These are phyloP conservation scores for Zasmidium citrigriseum DNA, from an alignment of 2,329 filamentous ascomycete species.

Conservation along the genomic window DNA sequence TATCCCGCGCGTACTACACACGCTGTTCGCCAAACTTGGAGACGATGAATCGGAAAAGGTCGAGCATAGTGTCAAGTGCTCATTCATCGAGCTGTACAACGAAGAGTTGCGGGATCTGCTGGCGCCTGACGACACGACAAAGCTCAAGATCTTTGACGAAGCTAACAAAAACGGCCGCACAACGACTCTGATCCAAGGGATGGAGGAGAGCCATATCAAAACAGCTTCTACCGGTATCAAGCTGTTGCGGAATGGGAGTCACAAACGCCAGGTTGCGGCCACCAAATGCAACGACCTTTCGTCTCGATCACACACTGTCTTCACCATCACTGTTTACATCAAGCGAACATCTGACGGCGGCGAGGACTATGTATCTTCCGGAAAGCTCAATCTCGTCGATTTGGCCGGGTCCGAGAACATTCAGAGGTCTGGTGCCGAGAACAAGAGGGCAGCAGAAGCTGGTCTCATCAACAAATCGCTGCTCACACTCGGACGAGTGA, in stretches of 20 bases:
- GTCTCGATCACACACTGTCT: constrained; percentile 94
- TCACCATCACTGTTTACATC: constrained; percentile 90
- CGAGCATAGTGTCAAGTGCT: constrained; percentile 93
- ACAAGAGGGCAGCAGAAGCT: constrained; percentile 93
- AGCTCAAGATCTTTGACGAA: constrained; percentile 95
- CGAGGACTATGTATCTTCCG: constrained; percentile 85
- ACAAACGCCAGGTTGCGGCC: constrained; percentile 95
- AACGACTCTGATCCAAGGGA: constrained; percentile 88
- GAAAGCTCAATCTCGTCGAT: constrained; percentile 95
- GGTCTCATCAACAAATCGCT: constrained; percentile 98
- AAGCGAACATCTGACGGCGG: constrained; percentile 79
- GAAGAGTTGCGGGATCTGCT: constrained; percentile 92
- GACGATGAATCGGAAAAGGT: constrained; percentile 61
- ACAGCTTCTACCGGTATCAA: constrained; percentile 82
- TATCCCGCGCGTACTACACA: constrained; percentile 85
- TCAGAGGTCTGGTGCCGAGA: constrained; percentile 92
- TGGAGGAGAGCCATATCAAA: constrained; percentile 95
- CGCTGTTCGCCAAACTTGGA: constrained; percentile 83
- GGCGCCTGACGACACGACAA: constrained; percentile 75
- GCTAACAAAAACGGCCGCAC: constrained; percentile 80
- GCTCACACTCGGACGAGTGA: constrained; percentile 90
- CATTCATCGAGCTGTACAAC: constrained; percentile 98
- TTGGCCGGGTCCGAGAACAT: constrained; percentile 97
- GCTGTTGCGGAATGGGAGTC: constrained; percentile 82
- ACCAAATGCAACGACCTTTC: constrained; percentile 99